phyloP scores from a whole-genome alignment of 2,329 filamentous ascomycete species.

The Ophiosphaerella narmari region DNA sequence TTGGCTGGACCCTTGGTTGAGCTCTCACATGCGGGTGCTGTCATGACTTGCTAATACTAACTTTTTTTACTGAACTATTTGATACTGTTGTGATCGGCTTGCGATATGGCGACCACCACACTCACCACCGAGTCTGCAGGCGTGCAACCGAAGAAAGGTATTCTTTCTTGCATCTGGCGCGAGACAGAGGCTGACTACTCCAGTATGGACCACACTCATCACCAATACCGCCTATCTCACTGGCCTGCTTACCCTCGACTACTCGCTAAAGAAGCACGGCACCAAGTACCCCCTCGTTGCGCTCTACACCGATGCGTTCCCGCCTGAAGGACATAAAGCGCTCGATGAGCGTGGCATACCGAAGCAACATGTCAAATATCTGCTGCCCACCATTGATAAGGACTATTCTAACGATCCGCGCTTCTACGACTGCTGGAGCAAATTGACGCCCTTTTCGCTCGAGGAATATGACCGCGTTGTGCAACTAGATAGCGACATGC shows the following conservation, averaged over 20 bases:
- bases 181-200: slow-evolving; percentile 13
- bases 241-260: slow-evolving; percentile 79
- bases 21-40: too few species aligned
- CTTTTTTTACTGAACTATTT: not conserved
- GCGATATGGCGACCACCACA: slow-evolving; percentile 6
- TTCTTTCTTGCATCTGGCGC: slow-evolving; percentile 2
- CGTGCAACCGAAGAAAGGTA: slow-evolving; percentile 47
- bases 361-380: slow-evolving; percentile 71
- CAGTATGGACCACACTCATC: slow-evolving; percentile 86
- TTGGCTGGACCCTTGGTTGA: too few species aligned
- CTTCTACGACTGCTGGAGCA: slow-evolving; percentile 91
- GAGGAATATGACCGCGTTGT: slow-evolving; percentile 78
- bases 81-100: not conserved
- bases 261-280: slow-evolving; percentile 68
- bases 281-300: slow-evolving; percentile 79
- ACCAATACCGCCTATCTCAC: slow-evolving; percentile 83
- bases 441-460: slow-evolving; percentile 78
- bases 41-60: not conserved
- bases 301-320: slow-evolving; percentile 80
- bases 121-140: slow-evolving; percentile 17
- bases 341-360: slow-evolving; percentile 72
- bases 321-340: slow-evolving; percentile 67
- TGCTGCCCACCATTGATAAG: slow-evolving; percentile 67
- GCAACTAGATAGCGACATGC: slow-evolving; percentile 87
- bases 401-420: slow-evolving; percentile 78